Percentiles rank a stretch among this genome's conserved stretches.
Conservation (phyloP, 208 protist genomes). For the Vickermania spadyakhi region DNA sequence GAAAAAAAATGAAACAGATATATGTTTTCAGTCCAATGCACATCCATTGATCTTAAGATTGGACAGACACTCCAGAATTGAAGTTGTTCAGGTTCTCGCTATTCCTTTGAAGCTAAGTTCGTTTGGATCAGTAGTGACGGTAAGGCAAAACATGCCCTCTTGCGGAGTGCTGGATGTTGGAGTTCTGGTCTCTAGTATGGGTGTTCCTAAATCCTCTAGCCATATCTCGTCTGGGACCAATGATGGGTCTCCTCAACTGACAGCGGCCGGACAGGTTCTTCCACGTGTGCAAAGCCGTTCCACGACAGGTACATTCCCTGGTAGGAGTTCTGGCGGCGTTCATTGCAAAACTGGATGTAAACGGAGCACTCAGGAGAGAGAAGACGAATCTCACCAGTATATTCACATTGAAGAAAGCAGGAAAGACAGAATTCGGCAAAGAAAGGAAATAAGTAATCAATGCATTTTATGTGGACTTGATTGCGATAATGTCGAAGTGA, state of each 20-base stretch:
- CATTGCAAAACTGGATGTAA: no score
- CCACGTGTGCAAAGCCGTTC: no score
- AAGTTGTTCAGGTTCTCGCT: conserved; percentile 65
- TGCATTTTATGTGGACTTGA: conserved; percentile 76
- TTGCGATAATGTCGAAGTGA: conserved; percentile 27
- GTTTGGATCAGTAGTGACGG: conserved; percentile 15
- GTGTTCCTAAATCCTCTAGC: not conserved
- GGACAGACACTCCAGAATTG: conserved; percentile 46
- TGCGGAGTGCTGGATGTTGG: conserved; percentile 47
- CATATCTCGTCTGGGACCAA: not conserved
- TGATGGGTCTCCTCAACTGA: not conserved
- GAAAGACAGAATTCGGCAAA: conserved; percentile 59
- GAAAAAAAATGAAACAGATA: conserved; percentile 61
- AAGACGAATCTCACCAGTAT: no score
- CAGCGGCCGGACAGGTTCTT: no score
- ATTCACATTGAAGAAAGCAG: conserved; percentile 37
- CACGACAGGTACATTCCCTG: no score
- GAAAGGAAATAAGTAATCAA: conserved; percentile 33
- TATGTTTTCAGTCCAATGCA: conserved; percentile 58
- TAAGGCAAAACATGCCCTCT: conserved; percentile 30
- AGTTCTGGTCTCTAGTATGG: not conserved
- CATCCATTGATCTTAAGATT: conserved; percentile 69
- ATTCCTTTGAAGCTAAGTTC: conserved; percentile 9
- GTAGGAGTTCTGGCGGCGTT: no score
- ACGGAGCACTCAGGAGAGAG: no score